Evolutionary conservation across 192 early-diverging fungal species (phyloP), one percentile per base, ranked within the genome.

Genomic region (Mortierella antarctica): DNA sequence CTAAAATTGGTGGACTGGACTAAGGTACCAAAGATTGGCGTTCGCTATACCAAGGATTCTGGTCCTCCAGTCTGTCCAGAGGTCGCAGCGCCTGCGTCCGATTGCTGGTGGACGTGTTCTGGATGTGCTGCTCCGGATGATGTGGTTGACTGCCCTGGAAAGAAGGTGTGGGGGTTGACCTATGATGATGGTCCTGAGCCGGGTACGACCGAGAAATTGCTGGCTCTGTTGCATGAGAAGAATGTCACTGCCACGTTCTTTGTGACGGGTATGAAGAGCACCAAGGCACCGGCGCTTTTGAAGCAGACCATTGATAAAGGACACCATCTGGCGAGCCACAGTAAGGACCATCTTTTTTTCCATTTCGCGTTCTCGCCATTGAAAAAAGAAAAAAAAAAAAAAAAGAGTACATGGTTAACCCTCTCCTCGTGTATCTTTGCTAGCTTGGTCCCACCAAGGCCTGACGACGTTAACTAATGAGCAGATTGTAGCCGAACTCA

Each of bases 321-420:
- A n/a, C 84, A 88, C 51, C 87, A 89, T 62, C 63, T 87, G n/a
- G 86, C 71, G 39, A 86, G 89, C 68, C 91, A 92, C 61, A 92
- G 77, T 80, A 72, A 71, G 77, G 15, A 12, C 21, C 46, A 13
- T 7, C 17, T 21, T 46, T 2, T 41, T 5, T 52, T 18, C 20
- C 47, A 45, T n/a, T 62, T 20, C 48, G n/a, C 18, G 5, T 62
- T 50, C 23, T 51, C 20, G 18, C 14, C 20, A 2, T 31, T 1
- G 31, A 3, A 31, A 31, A 31, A 11, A 14, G 41, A 6, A n/a
- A 3, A 31, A 31, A 31, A 3, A 31, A 31, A 31, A 3, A 31
- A 31, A 31, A 11, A 14, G 41, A 6, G 57, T 31, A 9, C 5
- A 6, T 53, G 17, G 39, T 23, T 47, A 48, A 55, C 53, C 45